Evolutionary conservation across 2,329 filamentous ascomycete genomes (phyloP), one percentile per base, ranked within the genome.

Genomic region (Pyrenophora graminea): DNA sequence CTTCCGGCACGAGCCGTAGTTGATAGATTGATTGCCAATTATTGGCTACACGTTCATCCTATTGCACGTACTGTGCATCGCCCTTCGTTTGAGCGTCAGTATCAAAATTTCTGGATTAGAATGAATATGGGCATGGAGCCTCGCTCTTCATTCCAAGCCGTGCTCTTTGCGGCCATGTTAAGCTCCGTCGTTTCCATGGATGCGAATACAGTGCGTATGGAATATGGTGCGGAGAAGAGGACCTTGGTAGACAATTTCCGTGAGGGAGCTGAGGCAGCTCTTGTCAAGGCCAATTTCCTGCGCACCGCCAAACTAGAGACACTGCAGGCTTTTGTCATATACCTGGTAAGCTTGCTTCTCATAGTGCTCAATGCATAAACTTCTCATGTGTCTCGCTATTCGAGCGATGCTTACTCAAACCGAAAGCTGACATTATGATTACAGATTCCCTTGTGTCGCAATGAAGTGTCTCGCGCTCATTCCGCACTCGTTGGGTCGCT

Each of bases 301-400:
- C 79, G 85, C 31, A 90, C 87, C 0, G 89, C 83, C 0, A 87
- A 85, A 58, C 74, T 90, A n/a, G 86, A 90, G 69, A 89, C 86
- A 0, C 76, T 92, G 62, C 89, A 91, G 67, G 87, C 86, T 1
- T 87, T 91, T 61, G 83, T 91, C 31, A 87, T 90, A 78, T 91
- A 90, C 58, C 76, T 91, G 73, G 85, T 88, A 70, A 73, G 81
- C 76, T 32, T 7, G n/a, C n/a, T n/a, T 19, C 10, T 30, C 9
- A 10, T 10, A 30, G 27, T 30, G 27, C 27, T 12, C 9, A 13
- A 3, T 30, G 27, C 1, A 30, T 30, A 7, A 12, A 12, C 27
- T 12, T 9, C 15, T 9, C 2, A 30, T 30, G 10, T 12, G 4
- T 30, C 27, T 12, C 10, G 10, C 27, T 30, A 30, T 30, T 30